Conservation (phyloP, 2,329 filamentous ascomycete species). For the Nemania bipapillata region DNA sequence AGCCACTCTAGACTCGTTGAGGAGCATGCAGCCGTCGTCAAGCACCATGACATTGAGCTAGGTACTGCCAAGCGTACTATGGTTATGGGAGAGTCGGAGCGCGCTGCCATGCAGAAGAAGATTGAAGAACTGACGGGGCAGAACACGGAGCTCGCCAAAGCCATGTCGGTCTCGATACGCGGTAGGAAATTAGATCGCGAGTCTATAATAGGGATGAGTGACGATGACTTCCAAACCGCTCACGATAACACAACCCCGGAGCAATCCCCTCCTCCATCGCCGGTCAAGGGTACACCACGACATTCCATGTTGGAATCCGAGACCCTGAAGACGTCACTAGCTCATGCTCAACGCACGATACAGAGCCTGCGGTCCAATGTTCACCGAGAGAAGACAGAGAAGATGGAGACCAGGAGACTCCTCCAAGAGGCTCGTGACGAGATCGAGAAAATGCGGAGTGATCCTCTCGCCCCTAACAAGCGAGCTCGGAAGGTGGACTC, state of each 20-base stretch:
- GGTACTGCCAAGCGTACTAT: constrained; percentile 84
- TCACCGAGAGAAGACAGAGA: constrained; percentile 98
- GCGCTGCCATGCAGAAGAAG: constrained; percentile 80
- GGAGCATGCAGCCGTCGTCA: constrained; percentile 79
- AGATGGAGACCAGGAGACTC: constrained; percentile 93
- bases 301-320: constrained; percentile 94
- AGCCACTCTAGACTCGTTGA: constrained; percentile 81
- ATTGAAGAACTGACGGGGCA: constrained; percentile 88
- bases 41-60: constrained; percentile 89
- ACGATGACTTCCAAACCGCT: constrained; percentile 72
- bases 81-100: constrained; percentile 80
- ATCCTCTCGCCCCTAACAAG: constrained; percentile 63
- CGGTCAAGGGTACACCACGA: constrained; percentile 88
- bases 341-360: constrained; percentile 95
- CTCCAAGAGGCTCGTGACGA: constrained; percentile 95
- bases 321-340: constrained; percentile 91
- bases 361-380: constrained; percentile 94
- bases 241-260: constrained; percentile 81
- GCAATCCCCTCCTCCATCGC: constrained; percentile 88
- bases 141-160: constrained; percentile 89
- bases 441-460: constrained; percentile 75
- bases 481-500: constrained; percentile 72
- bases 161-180: constrained; percentile 75
- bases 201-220: constrained; percentile 66
- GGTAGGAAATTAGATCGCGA: constrained; percentile 74